Conservation (phyloP, 148 eudicot species). For the Silene latifolia region DNA sequence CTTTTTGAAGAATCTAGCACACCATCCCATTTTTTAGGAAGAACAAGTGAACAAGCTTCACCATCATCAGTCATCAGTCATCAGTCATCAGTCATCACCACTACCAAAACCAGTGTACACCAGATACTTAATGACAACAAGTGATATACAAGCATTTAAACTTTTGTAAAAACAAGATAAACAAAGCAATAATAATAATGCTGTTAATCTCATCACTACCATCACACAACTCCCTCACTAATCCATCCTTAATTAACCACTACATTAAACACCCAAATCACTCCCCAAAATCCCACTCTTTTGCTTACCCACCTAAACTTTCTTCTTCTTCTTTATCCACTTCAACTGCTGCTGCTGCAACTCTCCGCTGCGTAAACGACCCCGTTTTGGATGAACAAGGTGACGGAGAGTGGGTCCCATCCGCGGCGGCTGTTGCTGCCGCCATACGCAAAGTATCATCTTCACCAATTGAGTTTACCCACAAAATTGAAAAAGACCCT, state of each 20-base stretch:
- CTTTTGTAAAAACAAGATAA: no score
- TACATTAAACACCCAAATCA: slow-evolving; percentile 22
- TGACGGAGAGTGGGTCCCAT: slow-evolving; percentile 37
- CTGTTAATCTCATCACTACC: slow-evolving; percentile 30
- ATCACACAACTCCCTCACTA: slow-evolving; percentile 30
- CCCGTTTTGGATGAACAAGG: slow-evolving; percentile 24
- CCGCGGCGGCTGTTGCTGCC: slow-evolving; percentile 70
- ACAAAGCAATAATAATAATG: slow-evolving; percentile 15
- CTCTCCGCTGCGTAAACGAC: slow-evolving; percentile 34
- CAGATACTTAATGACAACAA: no score
- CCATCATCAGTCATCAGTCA: no score
- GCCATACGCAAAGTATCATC: slow-evolving; percentile 65
- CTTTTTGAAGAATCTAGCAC: no score
- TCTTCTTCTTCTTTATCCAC: background rate
- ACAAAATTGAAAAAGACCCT: slow-evolving; percentile 54
- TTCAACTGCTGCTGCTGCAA: slow-evolving; percentile 2
- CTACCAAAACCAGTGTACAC: no score
- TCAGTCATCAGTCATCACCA: no score
- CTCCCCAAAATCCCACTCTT: slow-evolving; percentile 16
- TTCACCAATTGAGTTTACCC: slow-evolving; percentile 75
- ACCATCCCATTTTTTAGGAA: no score
- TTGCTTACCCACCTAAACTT: slow-evolving; percentile 2
- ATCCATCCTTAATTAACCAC: slow-evolving; percentile 10
- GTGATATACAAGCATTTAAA: no score
- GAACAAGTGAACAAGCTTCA: no score